Evolutionary conservation across 306 rosid genomes (phyloP), one percentile per base, ranked within the genome.

Genomic region (Purshia tridentata): DNA sequence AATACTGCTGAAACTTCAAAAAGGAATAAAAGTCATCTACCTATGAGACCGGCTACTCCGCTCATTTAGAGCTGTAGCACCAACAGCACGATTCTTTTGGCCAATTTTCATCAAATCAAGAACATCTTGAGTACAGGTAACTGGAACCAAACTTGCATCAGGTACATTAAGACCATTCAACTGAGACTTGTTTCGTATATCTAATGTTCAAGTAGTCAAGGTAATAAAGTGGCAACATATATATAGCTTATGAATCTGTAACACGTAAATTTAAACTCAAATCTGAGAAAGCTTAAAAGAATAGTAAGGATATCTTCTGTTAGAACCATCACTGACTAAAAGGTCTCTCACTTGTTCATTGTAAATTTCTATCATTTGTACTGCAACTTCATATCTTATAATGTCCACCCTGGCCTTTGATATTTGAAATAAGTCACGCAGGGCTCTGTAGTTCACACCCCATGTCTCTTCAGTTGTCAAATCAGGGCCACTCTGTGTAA

Each of bases 21-120:
- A 46, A 67, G 54, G 66, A 57, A 53, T 44, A 48, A 44, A 72
- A 59, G 14, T 12, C 7, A 0, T 60, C 67, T 64, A 94, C 98
- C 98, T 91, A 57, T 94, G 98, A 46, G 98, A 94, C 68, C 98
- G 95, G 74, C 98, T 94, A 78, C 98, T 94, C 68, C 98, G 78
- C 80, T 89, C 98, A 29, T 94, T 91, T 67, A 94, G 88, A 80
- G 98, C 98, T 4, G 98, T 94, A 23, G 98, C 97, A 13, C 98
- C 97, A 9, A 94, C 91, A 6, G 97, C 91, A 18, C 98, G 94
- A 75, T 94, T 91, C 81, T 56, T 91, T 67, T 91, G 98, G 72
- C 98, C 98, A 72, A 88, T 81, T 80, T 65, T 91, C 98, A 94
- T 94, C 70, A 91, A 81, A 69, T 86, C 89, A 58, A 94, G 90